Base-by-base conservation (phyloP, 108 stramenopile genomes). In the Skeletonema marinoi region DNA sequence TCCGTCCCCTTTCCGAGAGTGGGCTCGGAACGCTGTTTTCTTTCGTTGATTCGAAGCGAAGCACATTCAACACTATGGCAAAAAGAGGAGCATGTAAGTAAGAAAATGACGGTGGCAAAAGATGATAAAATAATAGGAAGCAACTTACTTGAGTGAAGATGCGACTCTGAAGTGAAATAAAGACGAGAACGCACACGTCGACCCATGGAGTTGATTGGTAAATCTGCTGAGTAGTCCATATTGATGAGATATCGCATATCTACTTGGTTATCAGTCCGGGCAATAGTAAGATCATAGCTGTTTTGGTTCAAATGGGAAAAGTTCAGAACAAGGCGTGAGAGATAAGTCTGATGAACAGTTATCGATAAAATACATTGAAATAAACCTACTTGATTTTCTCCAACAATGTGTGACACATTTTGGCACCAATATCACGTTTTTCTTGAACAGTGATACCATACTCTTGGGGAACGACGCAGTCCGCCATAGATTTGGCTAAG, bases 241-340 rank as follows among this genome's bases (percentile, higher is more conserved):
- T 98, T 97, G 82, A 96, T 96, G 81, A 96, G 87, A 86, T 96
- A 98, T 19, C 98, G 81, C 93, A 96, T 96, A 65, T 98, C 98
- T 19, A 87, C 85, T 68, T 97, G 87, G 73, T 95, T 92, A 83
- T 96, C 95, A 11, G 89, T 88, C 69, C 93, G 38, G 16, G 96
- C 98, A 71, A 97, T 93, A 59, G 85, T 84, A 44, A 97, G 79
- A 75, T 97, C 96, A 48, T 87, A 85, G 32, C 85, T 86, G 31
- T 60, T n/a, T 32, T 31, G 31, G 36, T 56, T 16, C 10, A 3
- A 50, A 71, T 21, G 29, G 11, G 32, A 46, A 66, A 16, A 71
- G 16, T 38, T 13, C 65, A 41, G 25, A 11, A 63, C 44, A 17
- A 42, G 29, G 19, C n/a, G 39, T 35, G 16, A 64, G 70, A 29